These are phyloP conservation scores for Avena atlantica DNA, from an alignment of 176 grass and related monocot genomes.

Conservation along the genomic window DNA sequence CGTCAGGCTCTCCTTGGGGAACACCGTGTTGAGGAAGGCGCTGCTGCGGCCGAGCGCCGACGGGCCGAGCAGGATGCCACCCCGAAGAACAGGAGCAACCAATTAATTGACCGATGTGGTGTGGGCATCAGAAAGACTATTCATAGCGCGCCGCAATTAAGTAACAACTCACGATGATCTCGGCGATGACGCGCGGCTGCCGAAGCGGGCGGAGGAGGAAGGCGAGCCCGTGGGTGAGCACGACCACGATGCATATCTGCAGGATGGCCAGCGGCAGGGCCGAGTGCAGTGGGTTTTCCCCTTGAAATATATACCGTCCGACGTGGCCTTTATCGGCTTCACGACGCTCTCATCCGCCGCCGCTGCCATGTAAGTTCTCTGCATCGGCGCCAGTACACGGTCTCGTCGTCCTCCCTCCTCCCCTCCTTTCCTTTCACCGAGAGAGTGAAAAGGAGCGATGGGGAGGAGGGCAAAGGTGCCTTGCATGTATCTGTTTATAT, in stretches of 20 bases:
- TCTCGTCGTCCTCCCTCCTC: background rate
- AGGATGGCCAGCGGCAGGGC: constrained; percentile 64
- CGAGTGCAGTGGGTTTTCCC: constrained; percentile 47
- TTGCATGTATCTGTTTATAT: constrained; percentile 32
- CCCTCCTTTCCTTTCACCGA: background rate
- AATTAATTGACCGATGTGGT: background rate
- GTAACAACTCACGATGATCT: constrained; percentile 60
- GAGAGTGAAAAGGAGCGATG: background rate
- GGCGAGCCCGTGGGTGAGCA: constrained; percentile 59
- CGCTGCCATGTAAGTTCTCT: background rate
- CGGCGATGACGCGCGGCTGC: constrained; percentile 70
- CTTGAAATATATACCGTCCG: constrained; percentile 56
- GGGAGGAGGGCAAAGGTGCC: background rate
- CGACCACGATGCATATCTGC: constrained; percentile 70
- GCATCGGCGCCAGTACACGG: background rate
- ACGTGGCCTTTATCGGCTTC: constrained; percentile 60
- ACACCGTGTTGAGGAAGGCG: constrained; percentile 57
- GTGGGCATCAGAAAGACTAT: background rate
- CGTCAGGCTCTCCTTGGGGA: constrained; percentile 67
- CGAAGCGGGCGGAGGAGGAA: constrained; percentile 63
- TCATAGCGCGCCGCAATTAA: background rate
- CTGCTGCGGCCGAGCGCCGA: constrained; percentile 59
- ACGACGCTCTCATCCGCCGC: background rate
- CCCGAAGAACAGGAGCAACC: constrained; percentile 32
- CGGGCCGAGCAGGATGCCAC: constrained; percentile 70